Base-by-base conservation (phyloP, 306 rosid genomes). In the Parietaria judaica region DNA sequence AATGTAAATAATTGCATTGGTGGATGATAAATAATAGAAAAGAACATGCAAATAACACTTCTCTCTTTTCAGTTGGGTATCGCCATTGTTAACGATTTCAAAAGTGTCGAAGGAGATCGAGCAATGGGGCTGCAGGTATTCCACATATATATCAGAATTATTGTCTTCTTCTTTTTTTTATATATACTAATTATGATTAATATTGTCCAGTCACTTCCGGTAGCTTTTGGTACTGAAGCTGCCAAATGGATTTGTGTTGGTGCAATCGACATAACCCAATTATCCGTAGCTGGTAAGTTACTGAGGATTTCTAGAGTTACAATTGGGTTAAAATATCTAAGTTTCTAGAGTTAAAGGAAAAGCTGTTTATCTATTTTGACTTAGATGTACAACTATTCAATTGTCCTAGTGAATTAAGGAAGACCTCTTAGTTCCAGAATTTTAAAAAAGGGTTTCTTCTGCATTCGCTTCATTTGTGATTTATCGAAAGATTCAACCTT, bases 211-310 rank as follows among this genome's bases (percentile, higher is more conserved):
- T 94, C 97, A 57, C 94, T 94, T 65, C 99, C 99, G 0, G 97
- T 94, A 63, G 99, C 99, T 70, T 88, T 88, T 74, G 99, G 99
- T 58, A 11, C 90, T 69, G 94, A 94, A 83, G 72, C 99, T 72
- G 97, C 97, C 37, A 94, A 94, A 65, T 94, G 99, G 99, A 94
- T 94, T 38, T 94, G 97, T 11, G 99, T 94, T 54, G 94, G 99
- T 4, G 99, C 99, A 66, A 88, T 94, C 35, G 97, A 94, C 84
- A 83, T 94, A 39, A 86, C 97, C 56, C 99, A 94, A 59, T 11
- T 94, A 77, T 86, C 95, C 34, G 65, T 94, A 9, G 97, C 94
- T 36, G 95, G 99, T 94, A 81, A 55, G 54, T 15, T 41, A 3
- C 66, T 23, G 31, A 23, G 31, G 1, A 0, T 2, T 23, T 23